Evolutionary conservation across 805 yeast genomes (phyloP).

Genomic region (Candida dajiaensis): DNA sequence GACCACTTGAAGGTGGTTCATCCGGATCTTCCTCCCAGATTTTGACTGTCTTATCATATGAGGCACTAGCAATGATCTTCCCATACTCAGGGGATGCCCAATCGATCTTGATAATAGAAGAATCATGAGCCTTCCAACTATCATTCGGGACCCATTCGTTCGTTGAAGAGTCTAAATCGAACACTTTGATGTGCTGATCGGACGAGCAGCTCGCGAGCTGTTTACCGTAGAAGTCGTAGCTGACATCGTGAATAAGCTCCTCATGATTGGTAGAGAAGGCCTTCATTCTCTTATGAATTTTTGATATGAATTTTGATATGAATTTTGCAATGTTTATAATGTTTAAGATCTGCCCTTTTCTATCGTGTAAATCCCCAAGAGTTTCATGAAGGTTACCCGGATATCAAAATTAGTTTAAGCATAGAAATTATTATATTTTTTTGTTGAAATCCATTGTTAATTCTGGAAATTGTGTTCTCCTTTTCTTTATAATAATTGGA

Average conservation of each 20-base stretch:
- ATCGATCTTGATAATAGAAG: slow-evolving; percentile 70
- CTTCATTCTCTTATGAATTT: too few relatives aligned
- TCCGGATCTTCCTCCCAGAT: slow-evolving; percentile 88
- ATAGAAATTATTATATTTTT: too few relatives aligned
- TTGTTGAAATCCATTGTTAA: slow-evolving; percentile 36
- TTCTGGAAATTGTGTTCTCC: too few relatives aligned
- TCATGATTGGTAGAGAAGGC: slow-evolving; percentile 90
- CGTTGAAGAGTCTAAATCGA: slow-evolving; percentile 61
- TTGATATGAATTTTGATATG: too few relatives aligned
- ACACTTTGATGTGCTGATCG: slow-evolving; percentile 89
- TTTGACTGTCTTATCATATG: slow-evolving; percentile 84
- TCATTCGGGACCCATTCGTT: slow-evolving; percentile 82
- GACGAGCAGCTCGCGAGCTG: slow-evolving; percentile 93
- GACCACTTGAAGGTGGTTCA: slow-evolving; percentile 70
- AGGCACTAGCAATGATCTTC: slow-evolving; percentile 77
- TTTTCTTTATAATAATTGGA: too few relatives aligned
- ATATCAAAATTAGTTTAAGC: slow-evolving; percentile 28
- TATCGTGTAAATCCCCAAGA: too few relatives aligned
- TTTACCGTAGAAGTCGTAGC: slow-evolving; percentile 89
- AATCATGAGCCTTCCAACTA: slow-evolving; percentile 94
- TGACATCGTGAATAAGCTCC: slow-evolving; percentile 84
- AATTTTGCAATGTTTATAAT: too few relatives aligned
- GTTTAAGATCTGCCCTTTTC: too few relatives aligned
- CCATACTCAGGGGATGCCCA: slow-evolving; percentile 98
- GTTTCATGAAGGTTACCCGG: too few relatives aligned